A percentile compares a stretch with the other conserved stretches of the same genome.
phyloP scores from a whole-genome alignment of 2,329 filamentous ascomycete genomes.

The Xylaria sp. region DNA sequence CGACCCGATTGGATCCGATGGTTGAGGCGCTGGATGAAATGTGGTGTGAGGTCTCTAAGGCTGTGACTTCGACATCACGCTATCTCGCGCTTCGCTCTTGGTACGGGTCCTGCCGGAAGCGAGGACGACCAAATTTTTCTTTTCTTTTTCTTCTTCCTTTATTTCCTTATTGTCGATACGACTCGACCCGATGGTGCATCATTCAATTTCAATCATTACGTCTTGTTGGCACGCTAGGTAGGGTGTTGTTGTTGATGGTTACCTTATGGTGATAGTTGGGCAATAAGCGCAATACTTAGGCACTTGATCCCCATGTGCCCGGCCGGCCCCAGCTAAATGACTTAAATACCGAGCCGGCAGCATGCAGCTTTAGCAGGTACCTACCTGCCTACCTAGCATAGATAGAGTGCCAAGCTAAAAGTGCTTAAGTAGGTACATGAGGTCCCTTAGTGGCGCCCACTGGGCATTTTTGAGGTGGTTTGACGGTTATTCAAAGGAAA shows the following conservation, averaged over 20 bases:
- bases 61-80: constrained; percentile 27
- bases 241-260: neutral
- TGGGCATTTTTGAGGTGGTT: neutral
- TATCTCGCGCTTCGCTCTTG: constrained; percentile 22
- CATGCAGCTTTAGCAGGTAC: neutral
- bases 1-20: constrained; percentile 3
- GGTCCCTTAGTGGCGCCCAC: too few species aligned
- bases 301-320: too few species aligned
- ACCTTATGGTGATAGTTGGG: neutral
- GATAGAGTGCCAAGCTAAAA: too few species aligned
- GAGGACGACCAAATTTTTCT: neutral
- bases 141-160: neutral
- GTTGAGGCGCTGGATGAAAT: neutral
- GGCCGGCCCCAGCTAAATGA: neutral
- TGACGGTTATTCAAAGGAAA: neutral
- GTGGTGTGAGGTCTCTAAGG: constrained; percentile 32
- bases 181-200: neutral
- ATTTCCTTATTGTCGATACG: neutral
- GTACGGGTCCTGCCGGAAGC: constrained; percentile 24
- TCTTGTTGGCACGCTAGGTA: neutral
- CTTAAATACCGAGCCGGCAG: neutral
- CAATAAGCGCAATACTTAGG: neutral
- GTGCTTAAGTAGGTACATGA: too few species aligned
- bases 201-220: constrained; percentile 1
- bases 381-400: too few species aligned